A percentile compares a stretch with the other conserved stretches of the same genome.
These are phyloP conservation scores for Tylopilus cervinicoccineus DNA, from an alignment of 768 basidiomycete species.

Conservation along the genomic window DNA sequence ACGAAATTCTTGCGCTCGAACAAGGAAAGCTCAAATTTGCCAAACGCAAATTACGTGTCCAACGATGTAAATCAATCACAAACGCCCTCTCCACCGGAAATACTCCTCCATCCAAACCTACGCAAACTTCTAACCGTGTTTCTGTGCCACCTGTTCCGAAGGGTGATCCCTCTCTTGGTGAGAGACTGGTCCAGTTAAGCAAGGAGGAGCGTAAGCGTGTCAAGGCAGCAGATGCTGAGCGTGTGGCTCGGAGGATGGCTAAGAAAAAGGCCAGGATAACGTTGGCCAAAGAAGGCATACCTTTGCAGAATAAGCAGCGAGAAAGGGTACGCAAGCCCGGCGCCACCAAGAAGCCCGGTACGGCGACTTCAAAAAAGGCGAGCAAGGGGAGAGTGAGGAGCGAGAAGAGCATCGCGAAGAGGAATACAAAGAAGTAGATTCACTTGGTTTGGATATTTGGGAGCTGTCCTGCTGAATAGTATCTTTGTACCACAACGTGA, in stretches of 20 bases:
- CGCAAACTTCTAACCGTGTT: background rate
- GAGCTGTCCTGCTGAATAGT: too few species aligned
- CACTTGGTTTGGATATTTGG: too few species aligned
- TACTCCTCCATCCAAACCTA: constrained; percentile 2
- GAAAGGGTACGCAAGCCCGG: constrained; percentile 44
- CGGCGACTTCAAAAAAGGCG: constrained; percentile 20
- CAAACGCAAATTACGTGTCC: constrained; percentile 87
- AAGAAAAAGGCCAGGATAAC: constrained; percentile 79
- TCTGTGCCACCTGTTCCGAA: constrained; percentile 44
- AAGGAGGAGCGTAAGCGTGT: constrained; percentile 84
- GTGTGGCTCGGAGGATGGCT: constrained; percentile 77
- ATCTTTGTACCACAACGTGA: too few species aligned
- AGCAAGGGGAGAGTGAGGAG: constrained; percentile 49
- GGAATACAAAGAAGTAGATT: constrained; percentile 54
- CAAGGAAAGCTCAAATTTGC: constrained; percentile 80
- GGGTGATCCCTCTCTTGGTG: constrained; percentile 80
- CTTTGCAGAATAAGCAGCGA: constrained; percentile 39
- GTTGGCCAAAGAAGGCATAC: constrained; percentile 40
- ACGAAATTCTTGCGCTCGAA: constrained; percentile 85
- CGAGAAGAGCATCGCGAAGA: constrained; percentile 48
- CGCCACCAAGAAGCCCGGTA: constrained; percentile 21
- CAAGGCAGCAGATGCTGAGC: constrained; percentile 76
- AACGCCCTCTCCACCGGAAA: constrained; percentile 29
- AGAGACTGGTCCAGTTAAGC: constrained; percentile 67
- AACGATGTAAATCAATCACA: constrained; percentile 79